A percentile compares a stretch with the other conserved stretches of the same genome.
phyloP scores from a whole-genome alignment of 208 protist genomes.

The Leishmania martiniquensis region DNA sequence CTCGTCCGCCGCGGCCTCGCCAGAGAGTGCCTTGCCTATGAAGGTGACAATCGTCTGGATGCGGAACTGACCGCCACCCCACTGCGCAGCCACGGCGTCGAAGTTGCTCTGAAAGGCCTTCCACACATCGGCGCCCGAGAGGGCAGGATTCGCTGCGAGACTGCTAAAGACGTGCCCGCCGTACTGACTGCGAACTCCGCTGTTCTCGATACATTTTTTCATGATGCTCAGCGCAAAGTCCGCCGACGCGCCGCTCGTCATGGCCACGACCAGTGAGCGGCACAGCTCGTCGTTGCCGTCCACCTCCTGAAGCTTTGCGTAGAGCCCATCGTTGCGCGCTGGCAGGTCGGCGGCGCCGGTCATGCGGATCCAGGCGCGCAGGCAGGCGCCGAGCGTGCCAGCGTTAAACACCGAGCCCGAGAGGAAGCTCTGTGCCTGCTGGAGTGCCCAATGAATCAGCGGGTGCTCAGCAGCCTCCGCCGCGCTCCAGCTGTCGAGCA shows the following conservation, averaged over 20 bases:
- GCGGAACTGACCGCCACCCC: constrained; percentile 89
- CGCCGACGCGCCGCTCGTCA: constrained; percentile 56
- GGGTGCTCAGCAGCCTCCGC: constrained; percentile 31
- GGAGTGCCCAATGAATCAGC: constrained; percentile 64
- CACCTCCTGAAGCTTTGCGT: constrained; percentile 46
- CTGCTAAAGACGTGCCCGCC: constrained; percentile 65
- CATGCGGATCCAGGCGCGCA: constrained; percentile 53
- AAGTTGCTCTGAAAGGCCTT: constrained; percentile 77
- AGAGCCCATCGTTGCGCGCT: constrained; percentile 44
- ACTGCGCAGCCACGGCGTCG: constrained; percentile 72
- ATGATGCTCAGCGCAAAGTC: constrained; percentile 64
- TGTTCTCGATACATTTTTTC: constrained; percentile 61
- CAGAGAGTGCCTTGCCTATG: constrained; percentile 61
- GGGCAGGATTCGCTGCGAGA: constrained; percentile 46
- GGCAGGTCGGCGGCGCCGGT: constrained; percentile 19
- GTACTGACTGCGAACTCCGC: constrained; percentile 81
- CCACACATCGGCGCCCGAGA: constrained; percentile 62
- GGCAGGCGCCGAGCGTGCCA: constrained; percentile 51
- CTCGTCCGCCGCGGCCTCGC: constrained; percentile 51
- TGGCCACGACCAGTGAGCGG: constrained; percentile 57
- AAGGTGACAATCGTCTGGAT: constrained; percentile 82
- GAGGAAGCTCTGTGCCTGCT: constrained; percentile 60
- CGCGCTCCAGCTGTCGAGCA: constrained; percentile 20
- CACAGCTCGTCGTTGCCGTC: constrained; percentile 78
- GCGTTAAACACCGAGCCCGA: constrained; percentile 29